Evolutionary conservation across 2,329 filamentous ascomycete species (phyloP).

Genomic region (Metarhizium robertsii): DNA sequence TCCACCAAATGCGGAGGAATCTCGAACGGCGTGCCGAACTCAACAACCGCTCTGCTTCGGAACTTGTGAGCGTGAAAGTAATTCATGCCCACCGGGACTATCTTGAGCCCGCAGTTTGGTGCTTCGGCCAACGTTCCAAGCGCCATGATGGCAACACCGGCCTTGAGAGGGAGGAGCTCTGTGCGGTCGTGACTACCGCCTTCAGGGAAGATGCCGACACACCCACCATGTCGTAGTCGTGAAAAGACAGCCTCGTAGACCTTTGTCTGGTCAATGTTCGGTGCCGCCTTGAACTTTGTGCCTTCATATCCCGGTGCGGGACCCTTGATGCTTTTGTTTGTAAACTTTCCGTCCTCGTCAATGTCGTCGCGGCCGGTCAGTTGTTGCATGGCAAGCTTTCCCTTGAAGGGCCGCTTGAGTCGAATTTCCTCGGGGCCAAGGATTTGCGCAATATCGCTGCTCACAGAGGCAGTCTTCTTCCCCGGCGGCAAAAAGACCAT

Average conservation of each 20-base stretch:
- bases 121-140: conserved; percentile 79
- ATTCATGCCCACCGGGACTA: conserved; percentile 97
- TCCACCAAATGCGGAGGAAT: conserved; percentile 74
- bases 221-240: conserved; percentile 71
- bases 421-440: conserved; percentile 70
- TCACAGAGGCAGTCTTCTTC: conserved; percentile 67
- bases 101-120: conserved; percentile 81
- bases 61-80: conserved; percentile 99
- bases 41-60: conserved; percentile 86
- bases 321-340: conserved; percentile 43
- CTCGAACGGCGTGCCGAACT: conserved; percentile 86
- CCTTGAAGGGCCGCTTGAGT: conserved; percentile 81
- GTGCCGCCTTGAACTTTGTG: conserved; percentile 76
- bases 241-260: conserved; percentile 92
- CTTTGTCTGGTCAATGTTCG: conserved; percentile 86
- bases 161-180: conserved; percentile 85
- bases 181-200: conserved; percentile 93
- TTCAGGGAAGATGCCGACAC: conserved; percentile 94
- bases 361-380: conserved; percentile 73
- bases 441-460: conserved; percentile 76
- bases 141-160: conserved; percentile 96
- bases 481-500: conserved; percentile 79
- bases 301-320: conserved; percentile 59
- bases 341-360: conserved; percentile 54
- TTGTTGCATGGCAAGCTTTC: conserved; percentile 64